Percentiles rank a stretch among this genome's conserved stretches.
Conservation (phyloP, 2,329 filamentous ascomycete genomes). For the Endoconidiophora laricicola region DNA sequence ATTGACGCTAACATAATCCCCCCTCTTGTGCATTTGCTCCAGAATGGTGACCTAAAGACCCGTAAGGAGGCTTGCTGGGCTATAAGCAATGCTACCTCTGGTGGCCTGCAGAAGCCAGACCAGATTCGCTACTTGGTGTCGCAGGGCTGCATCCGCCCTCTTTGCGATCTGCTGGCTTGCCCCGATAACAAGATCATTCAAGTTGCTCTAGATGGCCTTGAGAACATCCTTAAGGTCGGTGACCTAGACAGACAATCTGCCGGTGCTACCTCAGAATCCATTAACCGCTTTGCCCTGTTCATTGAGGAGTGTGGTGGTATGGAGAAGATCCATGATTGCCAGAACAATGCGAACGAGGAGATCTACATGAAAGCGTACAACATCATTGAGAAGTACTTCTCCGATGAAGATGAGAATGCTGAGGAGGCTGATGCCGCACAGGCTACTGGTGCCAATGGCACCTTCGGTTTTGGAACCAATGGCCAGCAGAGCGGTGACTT, state of each 20-base stretch:
- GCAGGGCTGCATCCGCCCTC: slow-evolving; percentile 90
- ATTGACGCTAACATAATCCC: slow-evolving; percentile 95
- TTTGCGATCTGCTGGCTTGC: slow-evolving; percentile 87
- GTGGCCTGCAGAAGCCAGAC: slow-evolving; percentile 94
- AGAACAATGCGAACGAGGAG: slow-evolving; percentile 99
- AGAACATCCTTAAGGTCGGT: slow-evolving; percentile 99
- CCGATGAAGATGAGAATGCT: slow-evolving; percentile 89
- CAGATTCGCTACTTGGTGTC: slow-evolving; percentile 91
- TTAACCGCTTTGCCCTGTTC: slow-evolving; percentile 95
- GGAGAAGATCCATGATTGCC: slow-evolving; percentile 99
- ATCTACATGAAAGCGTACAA: slow-evolving; percentile 99
- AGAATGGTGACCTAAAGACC: slow-evolving; percentile 96
- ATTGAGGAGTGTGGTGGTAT: slow-evolving; percentile 98
- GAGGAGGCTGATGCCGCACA: slow-evolving; percentile 58
- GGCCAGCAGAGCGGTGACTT: slow-evolving; percentile 61
- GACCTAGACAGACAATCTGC: slow-evolving; percentile 93
- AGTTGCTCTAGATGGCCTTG: slow-evolving; percentile 87
- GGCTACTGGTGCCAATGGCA: slow-evolving; percentile 48
- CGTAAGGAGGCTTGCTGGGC: slow-evolving; percentile 99
- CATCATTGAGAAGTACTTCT: slow-evolving; percentile 99
- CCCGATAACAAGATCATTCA: slow-evolving; percentile 99
- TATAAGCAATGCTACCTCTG: slow-evolving; percentile 95
- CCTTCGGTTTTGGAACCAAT: slow-evolving; percentile 64
- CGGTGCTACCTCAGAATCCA: slow-evolving; percentile 54
- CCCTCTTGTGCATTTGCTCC: slow-evolving; percentile 85